Evolutionary conservation across 768 basidiomycete species (phyloP).

Genomic region (Lactifluus piperatus): DNA sequence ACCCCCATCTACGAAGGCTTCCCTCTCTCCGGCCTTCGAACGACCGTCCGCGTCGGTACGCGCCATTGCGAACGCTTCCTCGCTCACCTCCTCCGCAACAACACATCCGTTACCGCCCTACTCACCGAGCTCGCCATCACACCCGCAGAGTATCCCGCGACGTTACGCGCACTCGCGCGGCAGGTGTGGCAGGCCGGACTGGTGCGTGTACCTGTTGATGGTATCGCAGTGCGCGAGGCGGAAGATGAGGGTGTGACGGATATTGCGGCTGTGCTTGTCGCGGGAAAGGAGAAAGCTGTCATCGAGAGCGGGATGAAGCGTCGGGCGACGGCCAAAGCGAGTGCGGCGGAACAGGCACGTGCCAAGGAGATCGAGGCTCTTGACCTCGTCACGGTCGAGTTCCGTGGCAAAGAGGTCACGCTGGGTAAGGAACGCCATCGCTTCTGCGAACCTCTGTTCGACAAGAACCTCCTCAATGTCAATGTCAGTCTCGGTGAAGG

Average conservation of each 20-base stretch:
- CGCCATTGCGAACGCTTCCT: constrained; percentile 69
- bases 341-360: constrained; percentile 72
- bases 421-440: constrained; percentile 84
- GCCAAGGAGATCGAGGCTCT: constrained; percentile 77
- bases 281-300: constrained; percentile 84
- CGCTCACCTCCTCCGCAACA: constrained; percentile 60
- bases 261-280: constrained; percentile 83
- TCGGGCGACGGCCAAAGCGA: constrained; percentile 59
- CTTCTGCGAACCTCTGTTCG: constrained; percentile 86
- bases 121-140: constrained; percentile 43
- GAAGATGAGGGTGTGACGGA: constrained; percentile 86
- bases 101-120: constrained; percentile 51
- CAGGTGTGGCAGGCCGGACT: constrained; percentile 57
- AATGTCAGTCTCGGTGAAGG: constrained; percentile 28
- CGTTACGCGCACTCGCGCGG: constrained; percentile 55
- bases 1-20: constrained; percentile 70
- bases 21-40: constrained; percentile 44
- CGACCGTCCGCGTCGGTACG: constrained; percentile 56
- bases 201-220: constrained; percentile 68
- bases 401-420: constrained; percentile 60
- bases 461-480: constrained; percentile 47
- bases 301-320: constrained; percentile 82
- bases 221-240: constrained; percentile 33
- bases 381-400: constrained; percentile 71
- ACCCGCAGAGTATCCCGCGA: constrained; percentile 26